Evolutionary conservation across 352 stramenopile species (phyloP), one percentile per base, ranked within the genome.

Genomic region (Peronospora farinosa): DNA sequence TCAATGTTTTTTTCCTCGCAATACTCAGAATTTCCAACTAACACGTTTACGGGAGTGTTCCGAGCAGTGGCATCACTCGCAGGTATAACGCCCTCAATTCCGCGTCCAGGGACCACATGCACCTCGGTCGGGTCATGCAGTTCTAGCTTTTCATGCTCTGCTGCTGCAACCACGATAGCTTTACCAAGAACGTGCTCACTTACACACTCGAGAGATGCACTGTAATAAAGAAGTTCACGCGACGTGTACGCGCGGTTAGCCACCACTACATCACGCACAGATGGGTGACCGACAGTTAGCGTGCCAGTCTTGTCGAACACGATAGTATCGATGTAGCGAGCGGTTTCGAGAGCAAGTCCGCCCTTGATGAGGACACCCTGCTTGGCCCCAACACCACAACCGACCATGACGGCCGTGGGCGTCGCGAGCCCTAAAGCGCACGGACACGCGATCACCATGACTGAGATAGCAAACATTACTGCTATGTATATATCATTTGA

Each of bases 231-330:
- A 43, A 94, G 54, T 40, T 92, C 80, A 30, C 71, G 74, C 1
- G 77, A 71, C 0, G 80, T 85, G 53, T 71, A 77, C n/a, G 63
- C 50, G 7, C 75, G 69, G 49, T 89, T 73, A 2, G 75, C 61
- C 36, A 92, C 67, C 15, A 91, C 70, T 0, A 94, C 70, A 41
- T 94, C 83, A 17, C 75, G 86, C 7, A 93, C 78, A 1, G 68
- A 85, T n/a, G 81, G 81, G 23, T 85, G 77, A 31, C 83, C 85
- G 13, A 83, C 67, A 1, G 91, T 97, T 2, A 97, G 60, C 7
- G 91, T 97, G 1, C 90, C 90, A 2, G 90, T 97, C 66, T 97
- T 97, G 59, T 97, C 91, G 60, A 97, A 97, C 23, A 95, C 90
- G 25, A 91, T 84, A 17, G 79, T 85, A 25, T 87, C 80, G 1